These are phyloP conservation scores for Solanum hybrid DNA, from an alignment of 305 asterid species.

Conservation along the genomic window DNA sequence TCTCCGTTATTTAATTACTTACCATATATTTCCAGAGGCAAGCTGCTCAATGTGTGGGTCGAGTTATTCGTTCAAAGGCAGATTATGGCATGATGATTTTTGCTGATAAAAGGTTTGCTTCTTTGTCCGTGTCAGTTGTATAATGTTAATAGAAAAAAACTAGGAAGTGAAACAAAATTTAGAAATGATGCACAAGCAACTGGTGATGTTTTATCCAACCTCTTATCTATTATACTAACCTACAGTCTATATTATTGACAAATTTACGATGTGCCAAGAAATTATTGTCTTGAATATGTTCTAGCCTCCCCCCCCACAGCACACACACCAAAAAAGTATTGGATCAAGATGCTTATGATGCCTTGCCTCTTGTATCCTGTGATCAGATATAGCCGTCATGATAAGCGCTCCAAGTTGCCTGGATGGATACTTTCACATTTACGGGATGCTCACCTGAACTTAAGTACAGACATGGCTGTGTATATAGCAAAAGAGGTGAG, in stretches of 20 bases:
- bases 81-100: conserved; percentile 99
- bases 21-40: conserved; percentile 52
- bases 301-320: not conserved
- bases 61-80: conserved; percentile 95
- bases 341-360: not conserved
- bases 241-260: not conserved
- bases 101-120: conserved; percentile 85
- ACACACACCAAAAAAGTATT: not conserved
- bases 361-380: not conserved
- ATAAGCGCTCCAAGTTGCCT: conserved; percentile 90
- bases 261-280: not conserved
- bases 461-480: conserved; percentile 97
- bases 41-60: conserved; percentile 99
- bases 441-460: conserved; percentile 89
- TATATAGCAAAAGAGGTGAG: conserved; percentile 96
- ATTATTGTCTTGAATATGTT: not conserved
- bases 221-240: not conserved
- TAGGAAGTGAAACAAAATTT: not conserved
- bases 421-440: conserved; percentile 95
- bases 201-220: not conserved
- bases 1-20: not conserved
- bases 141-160: not conserved
- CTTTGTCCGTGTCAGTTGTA: not conserved
- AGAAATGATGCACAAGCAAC: not conserved
- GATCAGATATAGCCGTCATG: conserved; percentile 85